These are phyloP conservation scores for Metarhizium humberi DNA, from an alignment of 2,329 filamentous ascomycete genomes.

Conservation along the genomic window DNA sequence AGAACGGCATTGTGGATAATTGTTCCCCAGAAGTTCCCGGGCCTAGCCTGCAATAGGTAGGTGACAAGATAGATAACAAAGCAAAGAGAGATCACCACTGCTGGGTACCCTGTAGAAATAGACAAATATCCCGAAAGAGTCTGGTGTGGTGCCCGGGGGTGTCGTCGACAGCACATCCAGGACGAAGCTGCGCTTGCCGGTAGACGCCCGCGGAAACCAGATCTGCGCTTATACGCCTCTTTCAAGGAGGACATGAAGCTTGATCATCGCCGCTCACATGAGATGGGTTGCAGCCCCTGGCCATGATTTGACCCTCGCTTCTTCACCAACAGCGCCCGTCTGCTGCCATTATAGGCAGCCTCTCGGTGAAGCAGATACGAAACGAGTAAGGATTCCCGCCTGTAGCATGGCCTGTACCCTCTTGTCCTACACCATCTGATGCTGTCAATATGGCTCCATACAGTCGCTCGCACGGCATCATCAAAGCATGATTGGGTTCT, in stretches of 20 bases:
- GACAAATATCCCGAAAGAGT: no score
- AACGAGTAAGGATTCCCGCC: no score
- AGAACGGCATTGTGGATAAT: neutral
- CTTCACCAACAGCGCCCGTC: neutral
- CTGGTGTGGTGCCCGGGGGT: no score
- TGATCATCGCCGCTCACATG: conserved; percentile 9
- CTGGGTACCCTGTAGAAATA: neutral
- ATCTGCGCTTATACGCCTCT: conserved; percentile 6
- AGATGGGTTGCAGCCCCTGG: neutral
- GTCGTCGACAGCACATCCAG: neutral
- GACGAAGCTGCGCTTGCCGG: neutral
- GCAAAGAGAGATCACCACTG: neutral
- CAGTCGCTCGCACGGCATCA: neutral
- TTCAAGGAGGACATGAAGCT: conserved; percentile 8
- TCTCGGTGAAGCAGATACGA: neutral
- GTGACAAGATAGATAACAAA: conserved; percentile 2
- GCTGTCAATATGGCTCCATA: neutral
- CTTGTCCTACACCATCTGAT: neutral
- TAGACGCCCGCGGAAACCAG: neutral
- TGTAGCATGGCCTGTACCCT: neutral
- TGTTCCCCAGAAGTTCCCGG: conserved; percentile 5
- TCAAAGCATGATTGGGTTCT: no score
- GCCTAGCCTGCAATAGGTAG: conserved; percentile 9
- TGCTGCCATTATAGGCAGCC: neutral
- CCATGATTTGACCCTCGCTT: neutral